These are phyloP conservation scores for Diatrype stigma DNA, from an alignment of 2,329 filamentous ascomycete genomes.

Conservation along the genomic window DNA sequence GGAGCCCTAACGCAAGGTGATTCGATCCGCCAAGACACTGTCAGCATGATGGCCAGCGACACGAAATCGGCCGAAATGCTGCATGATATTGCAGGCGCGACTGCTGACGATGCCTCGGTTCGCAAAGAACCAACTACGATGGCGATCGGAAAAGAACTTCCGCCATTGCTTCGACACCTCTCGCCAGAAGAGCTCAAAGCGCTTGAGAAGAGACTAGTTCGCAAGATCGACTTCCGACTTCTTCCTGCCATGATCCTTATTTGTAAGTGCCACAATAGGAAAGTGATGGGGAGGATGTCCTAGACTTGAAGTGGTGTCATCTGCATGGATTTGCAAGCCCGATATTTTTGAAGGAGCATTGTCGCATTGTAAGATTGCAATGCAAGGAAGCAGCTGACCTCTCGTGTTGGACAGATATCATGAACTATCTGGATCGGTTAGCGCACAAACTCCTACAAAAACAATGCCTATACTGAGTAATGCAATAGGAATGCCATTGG, in stretches of 20 bases:
- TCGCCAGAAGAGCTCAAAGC: constrained; percentile 1
- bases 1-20: no score
- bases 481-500: constrained; percentile 46
- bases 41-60: background rate
- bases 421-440: constrained; percentile 58
- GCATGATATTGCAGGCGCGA: background rate
- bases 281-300: no score
- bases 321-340: background rate
- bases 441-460: constrained; percentile 2
- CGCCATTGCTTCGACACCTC: background rate
- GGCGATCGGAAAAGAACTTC: background rate
- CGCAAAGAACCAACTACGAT: background rate
- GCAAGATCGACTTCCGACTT: constrained; percentile 3
- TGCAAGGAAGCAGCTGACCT: background rate
- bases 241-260: constrained; percentile 5
- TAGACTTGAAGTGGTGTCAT: background rate
- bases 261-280: background rate
- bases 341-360: background rate
- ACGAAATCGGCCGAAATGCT: background rate
- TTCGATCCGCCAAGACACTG: no score
- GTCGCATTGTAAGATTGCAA: background rate
- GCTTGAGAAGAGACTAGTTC: constrained; percentile 5
- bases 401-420: constrained; percentile 44
- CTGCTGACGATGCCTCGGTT: background rate
- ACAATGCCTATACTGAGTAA: background rate